Base-by-base conservation (phyloP, 1,139 yeast species). In the Blastobotrys persicus region DNA sequence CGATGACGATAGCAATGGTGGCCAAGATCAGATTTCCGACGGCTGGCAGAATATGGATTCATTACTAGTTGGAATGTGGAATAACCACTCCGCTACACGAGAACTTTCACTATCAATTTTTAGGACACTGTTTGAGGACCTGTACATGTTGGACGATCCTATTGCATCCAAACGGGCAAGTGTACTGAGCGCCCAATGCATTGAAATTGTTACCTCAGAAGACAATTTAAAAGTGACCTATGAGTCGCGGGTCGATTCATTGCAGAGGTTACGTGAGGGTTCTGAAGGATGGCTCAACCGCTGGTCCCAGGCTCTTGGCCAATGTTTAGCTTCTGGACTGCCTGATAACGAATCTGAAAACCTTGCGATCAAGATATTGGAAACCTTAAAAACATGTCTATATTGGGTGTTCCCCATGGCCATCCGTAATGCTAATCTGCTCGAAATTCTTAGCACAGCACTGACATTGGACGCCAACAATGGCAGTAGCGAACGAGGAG, bases 31-130 rank as follows among this genome's bases (percentile, higher is more conserved):
- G 28, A 9, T 23, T 23, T 4, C 44, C 1, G 85, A 80, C 53
- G 91, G 95, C n/a, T 94, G 98, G 98, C 75, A 75, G 2, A 79
- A 85, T 17, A 88, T 94, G 96, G 98, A 94, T 62, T 70, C 76
- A 12, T 83, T 84, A 57, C 73, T 92, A 42, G 78, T 83, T 62
- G 76, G 77, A 48, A 70, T 92, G 59, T 94, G 98, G 98, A 76
- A 78, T 49, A 71, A 72, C 50, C 79, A 78, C 51, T 69, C 76
- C 23, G 78, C 80, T 13, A 60, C 69, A n/a, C 76, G 96, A 54
- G 96, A 89, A 62, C 71, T 94, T 45, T 76, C 92, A 1, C 71
- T 92, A 31, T 80, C 87, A 31, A 85, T 92, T 7, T 78, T 88
- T 56, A 75, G 96, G 60, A 88, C 95, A 1, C 70, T 94, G 35